These are phyloP conservation scores for Amauroascus verrucosus DNA, from an alignment of 2,329 filamentous ascomycete genomes.

Conservation along the genomic window DNA sequence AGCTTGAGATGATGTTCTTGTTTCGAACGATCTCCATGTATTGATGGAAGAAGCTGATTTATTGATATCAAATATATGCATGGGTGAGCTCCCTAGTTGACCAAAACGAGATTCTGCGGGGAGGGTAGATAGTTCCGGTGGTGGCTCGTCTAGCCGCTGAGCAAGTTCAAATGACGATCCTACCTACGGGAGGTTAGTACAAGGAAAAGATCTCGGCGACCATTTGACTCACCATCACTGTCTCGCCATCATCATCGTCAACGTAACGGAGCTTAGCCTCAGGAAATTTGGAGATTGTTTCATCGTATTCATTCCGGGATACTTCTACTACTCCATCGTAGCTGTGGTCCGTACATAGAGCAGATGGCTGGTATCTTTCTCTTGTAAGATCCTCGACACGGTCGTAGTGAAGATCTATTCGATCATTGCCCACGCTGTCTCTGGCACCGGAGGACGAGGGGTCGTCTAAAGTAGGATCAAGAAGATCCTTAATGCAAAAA, in stretches of 20 bases:
- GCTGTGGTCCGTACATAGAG: conserved; percentile 2
- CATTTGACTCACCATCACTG: conserved; percentile 33
- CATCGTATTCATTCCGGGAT: conserved; percentile 36
- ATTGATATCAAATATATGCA: conserved; percentile 40
- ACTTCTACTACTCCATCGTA: conserved; percentile 32
- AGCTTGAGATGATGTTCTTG: background rate
- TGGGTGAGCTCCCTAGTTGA: conserved; percentile 20
- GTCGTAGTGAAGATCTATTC: background rate
- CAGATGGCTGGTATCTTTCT: background rate
- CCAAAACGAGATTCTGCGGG: background rate
- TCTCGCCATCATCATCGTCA: conserved; percentile 39
- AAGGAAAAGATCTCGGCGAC: background rate
- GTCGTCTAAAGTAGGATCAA: conserved; percentile 6
- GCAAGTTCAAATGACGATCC: conserved; percentile 39
- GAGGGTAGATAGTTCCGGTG: background rate
- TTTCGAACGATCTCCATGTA: conserved; percentile 26
- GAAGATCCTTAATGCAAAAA: conserved; percentile 33
- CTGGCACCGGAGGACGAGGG: background rate
- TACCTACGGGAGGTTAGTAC: conserved; percentile 25
- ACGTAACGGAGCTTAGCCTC: conserved; percentile 36
- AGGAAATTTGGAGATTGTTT: conserved; percentile 32
- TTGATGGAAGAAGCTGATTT: conserved; percentile 32
- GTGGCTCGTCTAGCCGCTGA: conserved; percentile 38
- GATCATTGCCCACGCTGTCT: background rate
- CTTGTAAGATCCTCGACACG: background rate